Evolutionary conservation across 306 rosid genomes (phyloP), one percentile per base, ranked within the genome.

Genomic region (Rosa lucieae): DNA sequence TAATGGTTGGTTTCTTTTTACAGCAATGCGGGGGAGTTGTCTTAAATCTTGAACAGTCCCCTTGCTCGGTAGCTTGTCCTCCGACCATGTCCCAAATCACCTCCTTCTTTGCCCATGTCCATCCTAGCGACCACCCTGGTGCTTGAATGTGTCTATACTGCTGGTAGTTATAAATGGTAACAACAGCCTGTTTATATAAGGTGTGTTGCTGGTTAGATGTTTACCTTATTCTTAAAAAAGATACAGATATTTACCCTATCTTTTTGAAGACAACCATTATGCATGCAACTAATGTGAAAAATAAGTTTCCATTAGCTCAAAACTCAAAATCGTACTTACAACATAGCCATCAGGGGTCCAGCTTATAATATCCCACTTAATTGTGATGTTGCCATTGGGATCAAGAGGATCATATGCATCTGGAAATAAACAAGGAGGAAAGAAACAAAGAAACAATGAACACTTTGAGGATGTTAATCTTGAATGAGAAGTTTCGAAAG

Each of bases 101-200:
- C 88, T 94, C 98, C 83, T 88, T 92, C 88, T 92, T 92, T 15
- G 89, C 88, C 98, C 98, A 94, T 53, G 89, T 81, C 98, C 98
- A 94, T 48, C 88, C 92, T 13, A 94, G 77, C 2, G 82, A 70
- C 98, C 98, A 94, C 43, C 98, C 98, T 0, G 97, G 98, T 5
- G 93, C 73, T 32, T 89, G 75, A 76, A 94, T 86, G 73, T 94
- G 97, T 26, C 97, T 94, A 66, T 88, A 94, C 73, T 87, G 87
- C 74, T 94, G 98, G 87, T 89, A 94, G 84, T 94, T 94, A 84
- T 77, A 83, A 20, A 94, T n/a, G 13, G 94, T 89, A 67, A 94
- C 97, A 35, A 76, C 81, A 58, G 92, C 97, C 98, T 94, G 87
- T 49, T 44, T 43, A 85, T 79, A 75, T 74, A 63, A 80, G 58